Evolutionary conservation across 345 rosid species (phyloP).

Genomic region (Gossypium longicalyx): DNA sequence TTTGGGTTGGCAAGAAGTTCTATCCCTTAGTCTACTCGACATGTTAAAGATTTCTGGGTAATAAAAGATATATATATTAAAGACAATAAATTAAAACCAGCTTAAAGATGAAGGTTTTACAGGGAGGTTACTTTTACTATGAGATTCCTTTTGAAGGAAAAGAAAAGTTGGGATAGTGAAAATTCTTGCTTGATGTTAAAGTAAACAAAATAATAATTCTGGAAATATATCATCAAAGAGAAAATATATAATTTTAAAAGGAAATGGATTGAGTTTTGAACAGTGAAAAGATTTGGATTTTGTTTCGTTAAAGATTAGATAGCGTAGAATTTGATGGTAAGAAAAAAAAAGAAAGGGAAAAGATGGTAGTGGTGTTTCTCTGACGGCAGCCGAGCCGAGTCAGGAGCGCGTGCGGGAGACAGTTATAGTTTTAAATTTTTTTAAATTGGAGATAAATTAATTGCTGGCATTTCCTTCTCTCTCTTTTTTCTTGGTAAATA

Average conservation of each 20-base stretch:
- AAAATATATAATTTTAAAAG: background rate
- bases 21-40: conserved; percentile 15
- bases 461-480: background rate
- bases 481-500: too few species aligned
- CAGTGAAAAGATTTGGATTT: background rate
- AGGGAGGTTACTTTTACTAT: background rate
- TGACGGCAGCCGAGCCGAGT: background rate
- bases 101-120: background rate
- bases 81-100: background rate
- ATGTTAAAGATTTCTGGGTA: background rate
- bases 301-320: background rate
- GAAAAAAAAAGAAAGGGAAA: background rate
- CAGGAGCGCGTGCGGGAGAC: background rate
- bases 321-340: background rate
- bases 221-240: background rate
- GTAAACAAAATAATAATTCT: conserved; percentile 13
- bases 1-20: background rate
- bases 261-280: background rate
- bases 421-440: background rate
- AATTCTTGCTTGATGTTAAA: conserved; percentile 36
- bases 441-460: background rate
- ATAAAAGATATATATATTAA: background rate
- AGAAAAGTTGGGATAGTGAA: background rate
- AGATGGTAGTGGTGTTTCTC: background rate
- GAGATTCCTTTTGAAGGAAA: background rate